These are phyloP conservation scores for Ricinus communis DNA, from an alignment of 345 rosid genomes.

Conservation along the genomic window DNA sequence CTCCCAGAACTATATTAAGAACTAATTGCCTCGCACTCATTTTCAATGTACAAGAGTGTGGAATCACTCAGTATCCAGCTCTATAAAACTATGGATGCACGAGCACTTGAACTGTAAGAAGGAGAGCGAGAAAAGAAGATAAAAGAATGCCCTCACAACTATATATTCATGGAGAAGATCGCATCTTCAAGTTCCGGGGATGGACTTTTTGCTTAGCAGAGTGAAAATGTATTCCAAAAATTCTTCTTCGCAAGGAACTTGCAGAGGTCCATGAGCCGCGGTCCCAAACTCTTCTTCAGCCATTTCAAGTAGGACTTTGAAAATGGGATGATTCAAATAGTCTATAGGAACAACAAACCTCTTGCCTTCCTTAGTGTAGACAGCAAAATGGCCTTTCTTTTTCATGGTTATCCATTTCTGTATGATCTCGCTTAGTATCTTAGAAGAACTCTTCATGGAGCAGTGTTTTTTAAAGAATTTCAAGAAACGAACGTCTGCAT, in stretches of 20 bases:
- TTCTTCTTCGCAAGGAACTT: conserved; percentile 54
- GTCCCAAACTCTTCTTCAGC: conserved; percentile 55
- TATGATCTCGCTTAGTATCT: conserved; percentile 35
- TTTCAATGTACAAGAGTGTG: neutral
- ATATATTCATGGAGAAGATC: conserved; percentile 26
- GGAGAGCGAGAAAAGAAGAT: conserved; percentile 29
- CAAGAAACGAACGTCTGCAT: too few relatives aligned
- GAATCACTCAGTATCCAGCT: neutral
- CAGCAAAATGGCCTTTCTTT: conserved; percentile 53
- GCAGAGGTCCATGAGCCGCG: conserved; percentile 43
- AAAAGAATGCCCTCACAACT: conserved; percentile 35
- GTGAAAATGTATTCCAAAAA: conserved; percentile 42
- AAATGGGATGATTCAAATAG: conserved; percentile 55
- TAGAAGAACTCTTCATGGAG: conserved; percentile 32
- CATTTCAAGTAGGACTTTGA: conserved; percentile 50
- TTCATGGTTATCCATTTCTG: conserved; percentile 41
- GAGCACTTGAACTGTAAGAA: neutral
- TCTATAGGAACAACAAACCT: conserved; percentile 47
- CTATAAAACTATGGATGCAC: neutral
- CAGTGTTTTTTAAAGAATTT: neutral
- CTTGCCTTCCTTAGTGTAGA: conserved; percentile 50
- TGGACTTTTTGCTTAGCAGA: conserved; percentile 34
- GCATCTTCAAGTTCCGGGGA: conserved; percentile 29
- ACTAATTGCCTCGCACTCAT: neutral
- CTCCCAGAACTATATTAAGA: too few relatives aligned